Conservation (phyloP, 768 basidiomycete species). For the Hypsizygus marmoreus region DNA sequence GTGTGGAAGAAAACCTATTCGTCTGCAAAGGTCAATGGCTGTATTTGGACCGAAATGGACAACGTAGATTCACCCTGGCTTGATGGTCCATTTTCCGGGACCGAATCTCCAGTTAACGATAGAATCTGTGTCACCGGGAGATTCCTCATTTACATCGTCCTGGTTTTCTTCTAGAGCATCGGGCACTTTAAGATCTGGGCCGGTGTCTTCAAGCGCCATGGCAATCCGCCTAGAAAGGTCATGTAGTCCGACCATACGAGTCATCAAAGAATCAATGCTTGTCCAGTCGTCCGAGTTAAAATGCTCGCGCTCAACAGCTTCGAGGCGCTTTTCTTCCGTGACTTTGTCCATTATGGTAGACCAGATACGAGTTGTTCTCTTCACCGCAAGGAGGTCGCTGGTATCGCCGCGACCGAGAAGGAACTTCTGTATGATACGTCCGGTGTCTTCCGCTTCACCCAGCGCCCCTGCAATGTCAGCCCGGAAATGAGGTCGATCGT, state of each 20-base stretch:
- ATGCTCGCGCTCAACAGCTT: constrained; percentile 34
- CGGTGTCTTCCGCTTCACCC: constrained; percentile 63
- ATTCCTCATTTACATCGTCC: constrained; percentile 20
- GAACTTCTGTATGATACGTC: constrained; percentile 78
- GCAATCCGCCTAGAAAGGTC: constrained; percentile 60
- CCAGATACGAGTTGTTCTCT: constrained; percentile 65
- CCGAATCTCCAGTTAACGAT: constrained; percentile 26
- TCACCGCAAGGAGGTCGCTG: constrained; percentile 66
- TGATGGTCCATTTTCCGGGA: constrained; percentile 58
- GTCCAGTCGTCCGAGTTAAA: constrained; percentile 49
- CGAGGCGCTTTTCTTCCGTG: constrained; percentile 57
- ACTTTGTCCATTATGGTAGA: constrained; percentile 49
- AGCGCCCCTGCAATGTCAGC: constrained; percentile 61
- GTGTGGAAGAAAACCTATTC: constrained; percentile 61
- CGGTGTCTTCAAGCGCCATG: constrained; percentile 43
- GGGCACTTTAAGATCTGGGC: constrained; percentile 9
- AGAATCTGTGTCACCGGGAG: not conserved
- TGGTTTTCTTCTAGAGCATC: constrained; percentile 22
- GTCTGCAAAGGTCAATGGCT: no score
- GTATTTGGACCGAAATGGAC: no score
- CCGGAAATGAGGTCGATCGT: constrained; percentile 59
- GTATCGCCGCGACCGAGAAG: constrained; percentile 66
- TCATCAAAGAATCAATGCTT: constrained; percentile 53
- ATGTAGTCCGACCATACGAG: constrained; percentile 50
- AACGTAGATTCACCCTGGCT: constrained; percentile 53